Percentiles rank a stretch among this genome's conserved stretches.
phyloP scores from a whole-genome alignment of 495 filamentous ascomycete species.

The Jackrogersella multiformis region DNA sequence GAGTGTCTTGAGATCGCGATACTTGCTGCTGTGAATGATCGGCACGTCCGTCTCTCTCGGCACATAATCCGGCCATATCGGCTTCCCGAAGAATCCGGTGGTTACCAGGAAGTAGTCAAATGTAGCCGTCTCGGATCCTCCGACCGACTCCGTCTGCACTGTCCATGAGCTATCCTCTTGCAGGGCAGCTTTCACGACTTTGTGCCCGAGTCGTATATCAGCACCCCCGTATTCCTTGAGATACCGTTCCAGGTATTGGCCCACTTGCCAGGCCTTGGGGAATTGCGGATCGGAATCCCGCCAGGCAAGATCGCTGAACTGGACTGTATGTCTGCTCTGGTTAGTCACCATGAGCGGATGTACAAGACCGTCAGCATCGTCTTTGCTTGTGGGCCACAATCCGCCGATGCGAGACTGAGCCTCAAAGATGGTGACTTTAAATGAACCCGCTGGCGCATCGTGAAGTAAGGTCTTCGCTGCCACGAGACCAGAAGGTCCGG shows the following conservation, averaged over 20 bases:
- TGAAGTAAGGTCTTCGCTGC: conserved; percentile 82
- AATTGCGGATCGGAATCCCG: conserved; percentile 64
- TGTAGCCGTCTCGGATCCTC: conserved; percentile 45
- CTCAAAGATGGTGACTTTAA: conserved; percentile 78
- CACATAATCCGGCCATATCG: conserved; percentile 61
- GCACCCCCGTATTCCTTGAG: conserved; percentile 60
- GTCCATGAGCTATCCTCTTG: conserved; percentile 59
- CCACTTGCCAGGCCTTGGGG: conserved; percentile 80
- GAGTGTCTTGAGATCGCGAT: conserved; percentile 53
- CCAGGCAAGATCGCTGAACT: conserved; percentile 84
- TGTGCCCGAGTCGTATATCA: conserved; percentile 60
- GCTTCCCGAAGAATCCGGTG: conserved; percentile 77
- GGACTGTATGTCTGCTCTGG: conserved; percentile 78
- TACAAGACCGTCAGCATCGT: conserved; percentile 58
- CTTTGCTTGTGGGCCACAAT: conserved; percentile 69
- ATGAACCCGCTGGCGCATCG: conserved; percentile 62
- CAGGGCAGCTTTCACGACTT: conserved; percentile 61
- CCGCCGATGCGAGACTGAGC: conserved; percentile 71
- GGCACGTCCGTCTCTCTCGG: conserved; percentile 46
- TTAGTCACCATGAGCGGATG: conserved; percentile 80
- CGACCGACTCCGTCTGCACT: conserved; percentile 56
- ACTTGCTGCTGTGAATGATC: conserved; percentile 70
- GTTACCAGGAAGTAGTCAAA: conserved; percentile 82
- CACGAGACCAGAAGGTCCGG: conserved; percentile 82
- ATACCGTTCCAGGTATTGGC: conserved; percentile 75